A percentile compares a stretch with the other conserved stretches of the same genome.
These are phyloP conservation scores for Abelmoschus esculentus DNA, from an alignment of 345 rosid genomes.

Conservation along the genomic window DNA sequence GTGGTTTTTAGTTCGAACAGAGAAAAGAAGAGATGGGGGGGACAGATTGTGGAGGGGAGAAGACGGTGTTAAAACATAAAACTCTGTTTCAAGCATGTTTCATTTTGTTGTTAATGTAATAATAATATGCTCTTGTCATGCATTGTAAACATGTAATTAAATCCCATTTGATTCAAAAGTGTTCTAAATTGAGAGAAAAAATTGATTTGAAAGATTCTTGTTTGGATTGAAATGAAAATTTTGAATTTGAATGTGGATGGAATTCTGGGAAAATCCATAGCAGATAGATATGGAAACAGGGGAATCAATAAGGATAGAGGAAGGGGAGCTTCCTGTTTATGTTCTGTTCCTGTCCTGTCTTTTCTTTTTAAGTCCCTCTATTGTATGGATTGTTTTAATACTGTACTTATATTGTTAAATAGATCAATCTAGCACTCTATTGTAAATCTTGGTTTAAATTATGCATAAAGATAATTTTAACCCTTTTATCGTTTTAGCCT, in stretches of 20 bases:
- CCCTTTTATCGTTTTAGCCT: too few relatives aligned
- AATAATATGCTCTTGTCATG: not conserved
- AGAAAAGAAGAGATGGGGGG: not conserved
- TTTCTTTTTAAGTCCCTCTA: not conserved
- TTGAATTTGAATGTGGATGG: not conserved
- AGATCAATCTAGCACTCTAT: too few relatives aligned
- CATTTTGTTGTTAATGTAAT: not conserved
- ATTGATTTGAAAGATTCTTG: conserved; percentile 18
- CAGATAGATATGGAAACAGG: not conserved
- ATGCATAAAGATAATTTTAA: too few relatives aligned
- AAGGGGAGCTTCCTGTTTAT: not conserved
- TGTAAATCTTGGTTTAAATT: too few relatives aligned
- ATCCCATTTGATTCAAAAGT: too few relatives aligned
- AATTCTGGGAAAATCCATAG: not conserved
- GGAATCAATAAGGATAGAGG: not conserved
- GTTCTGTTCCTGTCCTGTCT: not conserved
- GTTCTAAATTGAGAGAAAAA: too few relatives aligned
- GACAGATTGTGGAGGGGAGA: not conserved
- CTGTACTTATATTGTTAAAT: too few relatives aligned
- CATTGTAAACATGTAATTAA: not conserved
- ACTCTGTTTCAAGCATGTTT: not conserved
- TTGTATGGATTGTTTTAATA: too few relatives aligned
- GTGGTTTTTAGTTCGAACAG: not conserved
- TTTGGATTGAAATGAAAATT: not conserved
- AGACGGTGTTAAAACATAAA: not conserved